Conservation (phyloP, 2,329 filamentous ascomycete species). For the Fusarium sp. region DNA sequence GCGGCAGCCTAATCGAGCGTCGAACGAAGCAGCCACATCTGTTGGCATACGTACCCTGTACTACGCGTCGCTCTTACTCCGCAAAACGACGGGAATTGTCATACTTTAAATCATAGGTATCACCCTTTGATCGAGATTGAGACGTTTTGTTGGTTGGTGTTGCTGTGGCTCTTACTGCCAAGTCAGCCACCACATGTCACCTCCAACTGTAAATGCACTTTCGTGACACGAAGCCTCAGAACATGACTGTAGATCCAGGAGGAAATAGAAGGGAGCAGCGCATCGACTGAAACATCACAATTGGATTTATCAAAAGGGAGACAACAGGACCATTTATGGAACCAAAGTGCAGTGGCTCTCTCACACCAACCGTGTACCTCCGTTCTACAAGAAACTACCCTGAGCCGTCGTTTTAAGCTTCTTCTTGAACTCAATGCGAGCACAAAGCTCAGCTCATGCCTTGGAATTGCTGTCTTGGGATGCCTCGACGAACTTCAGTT, state of each 20-base stretch:
- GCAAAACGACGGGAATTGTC: not conserved
- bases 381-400: not conserved
- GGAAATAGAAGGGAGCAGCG: too few species aligned
- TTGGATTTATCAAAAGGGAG: not conserved
- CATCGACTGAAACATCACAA: too few species aligned
- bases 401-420: not conserved
- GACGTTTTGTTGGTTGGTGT: not conserved
- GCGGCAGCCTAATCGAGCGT: not conserved
- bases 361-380: not conserved
- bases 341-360: not conserved
- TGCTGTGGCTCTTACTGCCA: not conserved
- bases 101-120: not conserved
- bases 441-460: not conserved
- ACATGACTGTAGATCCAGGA: not conserved
- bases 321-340: not conserved
- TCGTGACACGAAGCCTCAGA: not conserved
- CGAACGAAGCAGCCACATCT: not conserved
- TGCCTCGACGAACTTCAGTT: not conserved
- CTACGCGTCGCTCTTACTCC: not conserved
- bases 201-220: not conserved
- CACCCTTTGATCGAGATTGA: not conserved
- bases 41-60: not conserved
- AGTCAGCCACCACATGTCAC: not conserved
- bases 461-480: not conserved
- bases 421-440: not conserved